These are phyloP conservation scores for Quercus phellos DNA, from an alignment of 331 rosid species.

Conservation along the genomic window DNA sequence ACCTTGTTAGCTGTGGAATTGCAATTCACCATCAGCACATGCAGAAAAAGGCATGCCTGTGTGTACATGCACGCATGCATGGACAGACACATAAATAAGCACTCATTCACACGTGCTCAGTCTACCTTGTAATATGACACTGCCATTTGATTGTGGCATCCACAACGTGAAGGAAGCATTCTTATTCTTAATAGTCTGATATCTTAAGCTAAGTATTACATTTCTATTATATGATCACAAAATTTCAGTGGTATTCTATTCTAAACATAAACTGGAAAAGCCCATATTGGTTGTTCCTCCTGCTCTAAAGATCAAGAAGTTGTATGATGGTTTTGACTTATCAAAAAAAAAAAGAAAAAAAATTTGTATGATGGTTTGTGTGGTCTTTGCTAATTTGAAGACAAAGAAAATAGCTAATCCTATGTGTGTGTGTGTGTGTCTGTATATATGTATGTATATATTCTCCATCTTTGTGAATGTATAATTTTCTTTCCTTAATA, in stretches of 20 bases:
- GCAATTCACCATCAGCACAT: not conserved
- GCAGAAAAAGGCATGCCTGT: not conserved
- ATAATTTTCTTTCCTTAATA: conserved; percentile 46
- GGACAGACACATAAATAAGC: not conserved
- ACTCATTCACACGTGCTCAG: not conserved
- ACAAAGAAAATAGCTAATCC: not conserved
- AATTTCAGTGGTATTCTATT: not conserved
- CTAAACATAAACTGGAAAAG: not conserved
- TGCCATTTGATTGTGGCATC: not conserved
- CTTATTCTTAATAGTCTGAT: not conserved
- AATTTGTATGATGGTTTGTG: not conserved
- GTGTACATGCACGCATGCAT: not conserved
- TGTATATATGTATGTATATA: not conserved
- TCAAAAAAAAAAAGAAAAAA: no score
- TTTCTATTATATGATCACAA: no score
- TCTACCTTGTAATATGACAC: not conserved
- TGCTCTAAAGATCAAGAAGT: not conserved
- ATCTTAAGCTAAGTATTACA: not conserved
- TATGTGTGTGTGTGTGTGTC: not conserved
- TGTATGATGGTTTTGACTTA: no score
- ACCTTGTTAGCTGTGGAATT: not conserved
- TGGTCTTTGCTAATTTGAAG: not conserved
- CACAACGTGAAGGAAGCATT: not conserved
- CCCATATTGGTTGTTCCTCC: not conserved
- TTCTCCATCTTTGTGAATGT: not conserved